These are phyloP conservation scores for Scutellaria baicalensis DNA, from an alignment of 257 asterid genomes.

Conservation along the genomic window DNA sequence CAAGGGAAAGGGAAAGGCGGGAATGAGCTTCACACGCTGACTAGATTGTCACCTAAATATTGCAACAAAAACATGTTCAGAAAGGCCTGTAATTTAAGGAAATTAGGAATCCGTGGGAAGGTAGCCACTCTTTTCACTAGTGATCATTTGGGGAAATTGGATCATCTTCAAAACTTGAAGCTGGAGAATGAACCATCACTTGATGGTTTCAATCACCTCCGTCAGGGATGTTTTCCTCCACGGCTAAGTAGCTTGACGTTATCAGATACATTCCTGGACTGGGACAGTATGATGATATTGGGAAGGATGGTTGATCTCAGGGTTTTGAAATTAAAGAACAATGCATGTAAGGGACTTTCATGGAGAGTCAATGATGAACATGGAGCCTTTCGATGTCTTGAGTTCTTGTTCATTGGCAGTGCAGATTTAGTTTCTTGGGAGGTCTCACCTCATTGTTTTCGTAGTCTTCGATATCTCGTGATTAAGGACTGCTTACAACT, in stretches of 20 bases:
- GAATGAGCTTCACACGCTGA: background rate
- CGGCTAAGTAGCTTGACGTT: constrained; percentile 22
- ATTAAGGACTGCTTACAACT: constrained; percentile 22
- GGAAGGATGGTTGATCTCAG: constrained; percentile 17
- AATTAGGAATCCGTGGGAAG: background rate
- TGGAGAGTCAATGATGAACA: constrained; percentile 21
- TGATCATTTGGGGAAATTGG: too few species aligned
- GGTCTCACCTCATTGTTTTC: constrained; percentile 18
- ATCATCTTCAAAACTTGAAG: too few species aligned
- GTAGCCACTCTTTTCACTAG: too few species aligned
- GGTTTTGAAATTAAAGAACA: constrained; percentile 35
- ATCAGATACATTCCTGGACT: constrained; percentile 17
- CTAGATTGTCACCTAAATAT: background rate
- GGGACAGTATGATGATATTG: constrained; percentile 26
- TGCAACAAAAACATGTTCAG: background rate
- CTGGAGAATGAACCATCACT: too few species aligned
- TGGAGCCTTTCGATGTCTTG: constrained; percentile 16
- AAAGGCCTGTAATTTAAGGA: background rate
- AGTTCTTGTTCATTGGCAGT: constrained; percentile 18
- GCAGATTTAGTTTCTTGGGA: constrained; percentile 24
- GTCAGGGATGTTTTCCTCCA: constrained; percentile 7
- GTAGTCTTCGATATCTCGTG: constrained; percentile 16
- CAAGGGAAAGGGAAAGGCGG: too few species aligned
- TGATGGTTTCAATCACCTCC: background rate
- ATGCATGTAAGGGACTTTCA: constrained; percentile 19